Percentiles rank a stretch among this genome's conserved stretches.
phyloP scores from a whole-genome alignment of 2,329 filamentous ascomycete species.

The Sarocladium kiliense region DNA sequence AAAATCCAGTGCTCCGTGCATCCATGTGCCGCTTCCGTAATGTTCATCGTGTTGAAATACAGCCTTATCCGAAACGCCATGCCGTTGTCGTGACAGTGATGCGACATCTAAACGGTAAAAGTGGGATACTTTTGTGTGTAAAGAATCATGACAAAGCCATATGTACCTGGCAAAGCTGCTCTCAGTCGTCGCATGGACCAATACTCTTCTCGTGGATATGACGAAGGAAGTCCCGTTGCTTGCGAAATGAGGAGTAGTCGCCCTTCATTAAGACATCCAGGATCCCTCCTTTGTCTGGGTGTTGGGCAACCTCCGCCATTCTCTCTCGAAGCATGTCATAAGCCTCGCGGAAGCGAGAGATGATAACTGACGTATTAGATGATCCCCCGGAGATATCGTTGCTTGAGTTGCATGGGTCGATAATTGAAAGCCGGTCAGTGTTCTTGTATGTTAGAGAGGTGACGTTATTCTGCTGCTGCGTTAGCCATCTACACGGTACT shows the following conservation, averaged over 20 bases:
- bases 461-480: conserved; percentile 33
- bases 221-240: conserved; percentile 61
- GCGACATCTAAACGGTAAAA: background rate
- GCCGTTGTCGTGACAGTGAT: background rate
- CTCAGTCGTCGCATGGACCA: conserved; percentile 26
- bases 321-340: conserved; percentile 15
- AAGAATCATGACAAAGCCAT: too few relatives aligned
- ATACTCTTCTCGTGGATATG: conserved; percentile 41
- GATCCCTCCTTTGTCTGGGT: conserved; percentile 36
- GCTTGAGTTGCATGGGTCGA: conserved; percentile 78
- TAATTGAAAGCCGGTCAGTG: conserved; percentile 70
- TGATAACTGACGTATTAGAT: conserved; percentile 60
- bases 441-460: conserved; percentile 51
- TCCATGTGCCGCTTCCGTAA: background rate
- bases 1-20: background rate
- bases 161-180: background rate
- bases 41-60: background rate
- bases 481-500: conserved; percentile 4
- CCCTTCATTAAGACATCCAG: conserved; percentile 69
- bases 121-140: background rate
- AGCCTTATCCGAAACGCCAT: conserved; percentile 2
- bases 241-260: conserved; percentile 70
- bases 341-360: conserved; percentile 64
- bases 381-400: conserved; percentile 94
- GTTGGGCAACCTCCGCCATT: conserved; percentile 32